A percentile compares a stretch with the other conserved stretches of the same genome.
Conservation (phyloP, 2,329 filamentous ascomycete genomes). For the Claviceps monticola region DNA sequence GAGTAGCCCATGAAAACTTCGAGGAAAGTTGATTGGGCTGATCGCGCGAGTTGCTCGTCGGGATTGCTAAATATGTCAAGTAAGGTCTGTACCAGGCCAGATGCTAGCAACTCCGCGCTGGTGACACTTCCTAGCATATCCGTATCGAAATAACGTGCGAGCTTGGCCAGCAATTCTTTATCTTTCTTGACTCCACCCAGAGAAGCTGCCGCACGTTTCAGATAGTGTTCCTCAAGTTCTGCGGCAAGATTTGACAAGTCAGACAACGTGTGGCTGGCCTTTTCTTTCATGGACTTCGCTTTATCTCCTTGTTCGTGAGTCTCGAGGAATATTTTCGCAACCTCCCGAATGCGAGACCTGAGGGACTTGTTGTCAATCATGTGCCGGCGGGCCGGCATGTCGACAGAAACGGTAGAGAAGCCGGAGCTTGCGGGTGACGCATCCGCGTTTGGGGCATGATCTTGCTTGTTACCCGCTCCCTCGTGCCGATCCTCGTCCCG, state of each 20-base stretch:
- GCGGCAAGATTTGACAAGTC: constrained; percentile 57
- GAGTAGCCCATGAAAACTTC: constrained; percentile 80
- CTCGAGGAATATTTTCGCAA: constrained; percentile 74
- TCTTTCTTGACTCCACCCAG: constrained; percentile 31
- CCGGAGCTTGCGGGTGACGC: constrained; percentile 54
- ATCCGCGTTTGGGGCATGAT: constrained; percentile 35
- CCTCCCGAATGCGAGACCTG: constrained; percentile 52
- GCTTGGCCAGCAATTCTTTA: constrained; percentile 52
- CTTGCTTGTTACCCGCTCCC: constrained; percentile 40
- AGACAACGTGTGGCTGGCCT: constrained; percentile 61
- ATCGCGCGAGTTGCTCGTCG: constrained; percentile 43
- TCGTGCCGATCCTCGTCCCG: constrained; percentile 35
- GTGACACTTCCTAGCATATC: constrained; percentile 88
- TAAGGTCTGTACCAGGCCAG: constrained; percentile 73
- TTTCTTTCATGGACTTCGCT: constrained; percentile 60
- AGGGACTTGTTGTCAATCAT: constrained; percentile 40
- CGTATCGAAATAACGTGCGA: constrained; percentile 76
- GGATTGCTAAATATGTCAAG: constrained; percentile 69
- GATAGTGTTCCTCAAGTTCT: constrained; percentile 60
- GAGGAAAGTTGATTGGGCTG: constrained; percentile 72
- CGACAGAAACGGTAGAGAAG: constrained; percentile 50
- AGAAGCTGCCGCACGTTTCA: constrained; percentile 35
- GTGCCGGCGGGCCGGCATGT: constrained; percentile 36
- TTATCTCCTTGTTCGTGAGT: constrained; percentile 64
- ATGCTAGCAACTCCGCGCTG: constrained; percentile 84